Evolutionary conservation across 2,329 filamentous ascomycete species (phyloP), one percentile per base, ranked within the genome.

Genomic region (Coniochaeta pulveracea): DNA sequence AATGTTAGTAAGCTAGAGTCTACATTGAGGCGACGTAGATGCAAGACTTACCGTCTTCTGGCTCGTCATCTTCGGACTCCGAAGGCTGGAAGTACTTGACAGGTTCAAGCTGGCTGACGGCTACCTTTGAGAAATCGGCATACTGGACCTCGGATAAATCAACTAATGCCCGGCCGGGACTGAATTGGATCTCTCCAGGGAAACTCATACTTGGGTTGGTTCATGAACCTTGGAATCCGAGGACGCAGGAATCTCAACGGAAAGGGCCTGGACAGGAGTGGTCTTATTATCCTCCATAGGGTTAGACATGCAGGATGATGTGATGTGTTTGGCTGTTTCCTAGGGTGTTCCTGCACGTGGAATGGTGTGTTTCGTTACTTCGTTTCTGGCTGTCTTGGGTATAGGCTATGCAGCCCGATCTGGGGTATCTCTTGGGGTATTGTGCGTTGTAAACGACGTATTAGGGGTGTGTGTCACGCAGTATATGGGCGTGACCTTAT

Each of bases 141-240:
- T 50, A 57, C 42, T 62, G 54, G 36, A 64, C 50, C 41, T 56
- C 43, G 37, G 47, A 44, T 19, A 14, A 22, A 44, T 57, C 51
- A 49, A 58, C 37, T 40, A 55, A 51, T 37, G 57, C 45, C 55
- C 61, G 52, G 34, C 50, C 48, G 27, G 58, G 54, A 53, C 57
- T 58, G 47, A 50, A 54, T 35, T 58, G 52, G 40, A 58, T 47
- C 34, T 45, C 48, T 39, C 47, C 50, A 45, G 46, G 45, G 43
- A 47, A 48, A 48, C 46, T 62, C 60, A 63, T 64, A 63, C 60
- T 62, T 57, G 44, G 42, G 43, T n/a, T n/a, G n/a, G n/a, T n/a
- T n/a, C n/a, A n/a, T n/a, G 43, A 39, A 40, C 41, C 40, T 42
- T 42, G n/a, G n/a, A n/a, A n/a, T n/a, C n/a, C n/a, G n/a, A n/a